Percentiles rank a stretch among this genome's conserved stretches.
phyloP scores from a whole-genome alignment of 257 asterid species.

The Salvia splendens region DNA sequence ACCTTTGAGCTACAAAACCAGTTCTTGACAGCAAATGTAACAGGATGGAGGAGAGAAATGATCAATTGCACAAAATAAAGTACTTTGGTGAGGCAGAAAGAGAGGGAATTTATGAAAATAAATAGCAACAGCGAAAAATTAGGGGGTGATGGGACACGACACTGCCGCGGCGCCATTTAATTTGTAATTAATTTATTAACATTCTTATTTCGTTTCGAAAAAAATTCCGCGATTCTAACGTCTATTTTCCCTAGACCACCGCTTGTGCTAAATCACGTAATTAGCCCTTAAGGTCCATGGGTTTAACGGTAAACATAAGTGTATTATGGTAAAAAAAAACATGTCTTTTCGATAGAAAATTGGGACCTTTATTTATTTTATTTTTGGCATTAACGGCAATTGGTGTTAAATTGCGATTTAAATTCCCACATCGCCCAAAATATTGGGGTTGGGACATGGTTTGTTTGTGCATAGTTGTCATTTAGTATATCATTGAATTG shows the following conservation, averaged over 20 bases:
- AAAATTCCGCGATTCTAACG: constrained; percentile 59
- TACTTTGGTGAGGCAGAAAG: constrained; percentile 8
- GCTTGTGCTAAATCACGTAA: constrained; percentile 39
- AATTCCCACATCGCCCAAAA: background rate
- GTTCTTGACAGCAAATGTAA: constrained; percentile 25
- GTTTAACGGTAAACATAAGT: constrained; percentile 44
- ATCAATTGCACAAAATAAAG: constrained; percentile 14
- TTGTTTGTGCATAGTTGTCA: background rate
- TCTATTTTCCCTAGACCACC: constrained; percentile 34
- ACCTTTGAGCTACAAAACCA: background rate
- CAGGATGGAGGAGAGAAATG: constrained; percentile 3
- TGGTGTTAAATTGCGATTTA: background rate
- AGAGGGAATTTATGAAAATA: constrained; percentile 28
- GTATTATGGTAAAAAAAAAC: constrained; percentile 22
- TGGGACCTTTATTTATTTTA: background rate
- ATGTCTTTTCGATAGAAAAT: background rate
- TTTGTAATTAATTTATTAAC: background rate
- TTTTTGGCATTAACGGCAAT: constrained; percentile 20
- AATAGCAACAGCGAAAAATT: constrained; percentile 33
- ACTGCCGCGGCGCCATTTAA: constrained; percentile 44
- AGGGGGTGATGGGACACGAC: constrained; percentile 41
- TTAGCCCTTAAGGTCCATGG: constrained; percentile 26
- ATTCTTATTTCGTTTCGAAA: constrained; percentile 37
- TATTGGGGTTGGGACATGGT: constrained; percentile 1
- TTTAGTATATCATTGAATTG: background rate